phyloP scores from a whole-genome alignment of 2,329 filamentous ascomycete species.

The Neopestalotiopsis clavispora region DNA sequence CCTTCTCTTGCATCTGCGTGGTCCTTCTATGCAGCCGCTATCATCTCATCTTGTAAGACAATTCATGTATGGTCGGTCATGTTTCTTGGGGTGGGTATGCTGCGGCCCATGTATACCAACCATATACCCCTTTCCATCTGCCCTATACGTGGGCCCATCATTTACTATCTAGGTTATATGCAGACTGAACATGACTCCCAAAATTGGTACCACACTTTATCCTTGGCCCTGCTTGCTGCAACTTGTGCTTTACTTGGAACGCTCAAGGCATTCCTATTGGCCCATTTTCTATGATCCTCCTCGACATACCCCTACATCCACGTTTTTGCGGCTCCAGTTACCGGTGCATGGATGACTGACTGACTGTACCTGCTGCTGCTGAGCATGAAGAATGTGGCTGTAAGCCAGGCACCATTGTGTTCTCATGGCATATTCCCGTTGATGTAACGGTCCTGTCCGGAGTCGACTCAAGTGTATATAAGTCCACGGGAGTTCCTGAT shows the following conservation, averaged over 20 bases:
- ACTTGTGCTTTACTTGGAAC: constrained; percentile 13
- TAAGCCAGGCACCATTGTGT: constrained; percentile 13
- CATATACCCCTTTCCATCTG: not conserved
- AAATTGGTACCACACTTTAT: not conserved
- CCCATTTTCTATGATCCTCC: not conserved
- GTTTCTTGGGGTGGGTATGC: not conserved
- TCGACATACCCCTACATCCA: constrained; percentile 9
- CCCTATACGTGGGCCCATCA: not conserved
- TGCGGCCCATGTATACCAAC: not conserved
- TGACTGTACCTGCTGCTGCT: not conserved
- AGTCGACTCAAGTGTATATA: constrained; percentile 16
- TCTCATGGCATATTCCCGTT: not conserved
- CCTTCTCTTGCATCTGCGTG: not conserved
- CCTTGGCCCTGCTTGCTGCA: not conserved
- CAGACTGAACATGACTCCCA: not conserved
- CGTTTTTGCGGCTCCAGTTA: constrained; percentile 11
- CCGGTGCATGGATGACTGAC: not conserved
- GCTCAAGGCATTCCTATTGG: not conserved
- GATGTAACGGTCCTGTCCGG: not conserved
- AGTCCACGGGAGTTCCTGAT: not conserved
- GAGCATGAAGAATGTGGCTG: constrained; percentile 11
- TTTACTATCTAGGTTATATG: not conserved
- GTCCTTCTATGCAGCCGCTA: constrained; percentile 11
- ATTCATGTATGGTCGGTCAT: not conserved
- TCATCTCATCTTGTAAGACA: not conserved